Conservation (phyloP, 192 early-diverging fungal species). For the Kappamyces sp. region DNA sequence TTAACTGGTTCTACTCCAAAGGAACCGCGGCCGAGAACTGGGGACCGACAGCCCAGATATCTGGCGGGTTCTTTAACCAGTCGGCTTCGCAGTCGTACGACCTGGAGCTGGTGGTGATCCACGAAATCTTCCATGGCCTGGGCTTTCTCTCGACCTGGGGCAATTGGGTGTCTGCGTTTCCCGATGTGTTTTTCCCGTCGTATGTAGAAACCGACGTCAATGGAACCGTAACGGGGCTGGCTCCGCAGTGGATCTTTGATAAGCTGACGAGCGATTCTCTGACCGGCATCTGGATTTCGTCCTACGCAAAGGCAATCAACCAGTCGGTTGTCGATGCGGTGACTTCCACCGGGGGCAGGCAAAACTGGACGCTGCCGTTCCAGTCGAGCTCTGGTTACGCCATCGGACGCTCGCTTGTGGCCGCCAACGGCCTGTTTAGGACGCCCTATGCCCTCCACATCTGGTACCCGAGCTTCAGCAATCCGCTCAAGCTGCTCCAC, state of each 20-base stretch:
- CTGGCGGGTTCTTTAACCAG: conserved; percentile 8
- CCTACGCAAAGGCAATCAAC: conserved; percentile 24
- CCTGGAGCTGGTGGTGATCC: conserved; percentile 20
- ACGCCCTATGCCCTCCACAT: conserved; percentile 23
- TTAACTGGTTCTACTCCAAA: conserved; percentile 35
- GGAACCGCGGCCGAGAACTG: not conserved
- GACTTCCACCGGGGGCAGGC: not conserved
- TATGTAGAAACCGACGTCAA: not conserved
- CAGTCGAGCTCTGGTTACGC: conserved; percentile 10
- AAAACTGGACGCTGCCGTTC: conserved; percentile 15
- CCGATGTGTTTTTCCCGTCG: conserved; percentile 21
- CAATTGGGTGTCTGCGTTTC: not conserved
- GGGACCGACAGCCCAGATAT: not conserved
- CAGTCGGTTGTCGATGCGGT: conserved; percentile 3
- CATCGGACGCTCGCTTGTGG: conserved; percentile 9
- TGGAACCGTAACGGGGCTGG: conserved; percentile 18
- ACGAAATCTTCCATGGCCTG: conserved; percentile 43
- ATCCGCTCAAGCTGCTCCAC: conserved; percentile 9
- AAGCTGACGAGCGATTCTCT: conserved; percentile 24
- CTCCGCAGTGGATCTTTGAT: conserved; percentile 31
- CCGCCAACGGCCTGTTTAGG: conserved; percentile 1
- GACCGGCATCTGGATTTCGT: conserved; percentile 29
- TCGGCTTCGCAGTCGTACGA: conserved; percentile 5
- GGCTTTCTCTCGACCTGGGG: conserved; percentile 40
- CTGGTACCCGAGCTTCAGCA: conserved; percentile 21